Conservation (phyloP, 495 filamentous ascomycete species). For the Lasiosphaeria hispida region DNA sequence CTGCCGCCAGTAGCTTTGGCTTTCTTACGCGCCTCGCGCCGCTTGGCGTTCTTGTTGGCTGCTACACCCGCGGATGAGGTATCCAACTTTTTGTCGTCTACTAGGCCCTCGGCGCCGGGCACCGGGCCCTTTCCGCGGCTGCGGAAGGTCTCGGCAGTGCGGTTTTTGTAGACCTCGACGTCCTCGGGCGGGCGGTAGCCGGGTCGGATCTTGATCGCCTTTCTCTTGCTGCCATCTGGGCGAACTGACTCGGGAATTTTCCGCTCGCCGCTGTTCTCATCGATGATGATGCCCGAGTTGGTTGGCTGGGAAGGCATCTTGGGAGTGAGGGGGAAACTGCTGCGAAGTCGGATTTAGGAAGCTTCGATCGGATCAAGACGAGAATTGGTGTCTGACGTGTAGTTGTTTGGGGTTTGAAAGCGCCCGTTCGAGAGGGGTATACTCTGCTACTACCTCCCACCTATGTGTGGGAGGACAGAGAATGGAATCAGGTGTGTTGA, state of each 20-base stretch:
- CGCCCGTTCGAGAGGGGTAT: not conserved
- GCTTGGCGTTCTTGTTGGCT: conserved; percentile 90
- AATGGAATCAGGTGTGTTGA: too few relatives aligned
- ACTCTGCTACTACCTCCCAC: not conserved
- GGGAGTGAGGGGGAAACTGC: conserved; percentile 17
- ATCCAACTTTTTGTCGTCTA: conserved; percentile 49
- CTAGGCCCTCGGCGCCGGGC: conserved; percentile 71
- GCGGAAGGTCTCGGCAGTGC: conserved; percentile 81
- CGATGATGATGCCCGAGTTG: conserved; percentile 72
- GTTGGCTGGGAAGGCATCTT: conserved; percentile 50
- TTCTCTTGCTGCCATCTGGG: conserved; percentile 81
- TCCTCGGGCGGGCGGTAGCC: conserved; percentile 96
- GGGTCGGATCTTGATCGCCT: conserved; percentile 88
- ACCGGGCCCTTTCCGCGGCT: conserved; percentile 70
- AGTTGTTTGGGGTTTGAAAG: too few relatives aligned
- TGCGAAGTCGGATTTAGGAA: conserved; percentile 6
- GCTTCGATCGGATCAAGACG: not conserved
- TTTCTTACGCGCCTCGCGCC: conserved; percentile 84
- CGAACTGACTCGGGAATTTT: conserved; percentile 85
- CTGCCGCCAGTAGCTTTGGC: conserved; percentile 60
- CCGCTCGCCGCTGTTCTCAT: conserved; percentile 69
- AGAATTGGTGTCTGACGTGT: too few relatives aligned
- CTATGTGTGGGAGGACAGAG: not conserved
- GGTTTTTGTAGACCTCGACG: conserved; percentile 93
- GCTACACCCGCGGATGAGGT: conserved; percentile 38